Conservation (phyloP, 2,329 filamentous ascomycete species). For the Xylaria sp. region DNA sequence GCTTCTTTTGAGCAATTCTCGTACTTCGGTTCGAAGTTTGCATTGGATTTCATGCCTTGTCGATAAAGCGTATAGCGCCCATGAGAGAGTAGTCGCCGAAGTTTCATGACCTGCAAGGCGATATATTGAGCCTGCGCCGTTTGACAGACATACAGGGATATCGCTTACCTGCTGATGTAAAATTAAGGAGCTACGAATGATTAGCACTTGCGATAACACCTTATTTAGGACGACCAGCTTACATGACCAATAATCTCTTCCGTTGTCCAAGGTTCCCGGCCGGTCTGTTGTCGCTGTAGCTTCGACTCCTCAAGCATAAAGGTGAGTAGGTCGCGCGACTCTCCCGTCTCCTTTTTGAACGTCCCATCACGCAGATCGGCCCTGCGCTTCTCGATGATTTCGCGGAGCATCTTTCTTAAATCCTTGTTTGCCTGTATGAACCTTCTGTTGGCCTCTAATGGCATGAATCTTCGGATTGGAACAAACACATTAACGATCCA, state of each 20-base stretch:
- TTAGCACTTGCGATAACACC: neutral
- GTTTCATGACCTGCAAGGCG: conserved; percentile 49
- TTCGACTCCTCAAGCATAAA: conserved; percentile 48
- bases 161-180: conserved; percentile 40
- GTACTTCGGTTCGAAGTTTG: conserved; percentile 48
- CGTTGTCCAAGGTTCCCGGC: conserved; percentile 45
- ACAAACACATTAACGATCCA: conserved; percentile 48
- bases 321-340: conserved; percentile 44
- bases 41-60: conserved; percentile 48
- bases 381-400: conserved; percentile 46
- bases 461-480: conserved; percentile 50
- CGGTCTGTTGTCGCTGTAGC: conserved; percentile 37
- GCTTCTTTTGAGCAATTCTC: conserved; percentile 29
- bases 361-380: conserved; percentile 43
- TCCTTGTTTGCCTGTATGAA: conserved; percentile 50
- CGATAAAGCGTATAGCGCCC: conserved; percentile 49
- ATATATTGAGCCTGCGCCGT: neutral
- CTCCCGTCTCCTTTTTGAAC: conserved; percentile 37
- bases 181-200: conserved; percentile 29
- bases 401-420: conserved; percentile 49
- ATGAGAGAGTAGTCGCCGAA: conserved; percentile 48
- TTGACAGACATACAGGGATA: conserved; percentile 37
- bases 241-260: conserved; percentile 50
- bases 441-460: conserved; percentile 51
- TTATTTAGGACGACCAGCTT: neutral